Conservation (phyloP, 192 early-diverging fungal genomes). For the Rhizoclosmatium globosum region DNA sequence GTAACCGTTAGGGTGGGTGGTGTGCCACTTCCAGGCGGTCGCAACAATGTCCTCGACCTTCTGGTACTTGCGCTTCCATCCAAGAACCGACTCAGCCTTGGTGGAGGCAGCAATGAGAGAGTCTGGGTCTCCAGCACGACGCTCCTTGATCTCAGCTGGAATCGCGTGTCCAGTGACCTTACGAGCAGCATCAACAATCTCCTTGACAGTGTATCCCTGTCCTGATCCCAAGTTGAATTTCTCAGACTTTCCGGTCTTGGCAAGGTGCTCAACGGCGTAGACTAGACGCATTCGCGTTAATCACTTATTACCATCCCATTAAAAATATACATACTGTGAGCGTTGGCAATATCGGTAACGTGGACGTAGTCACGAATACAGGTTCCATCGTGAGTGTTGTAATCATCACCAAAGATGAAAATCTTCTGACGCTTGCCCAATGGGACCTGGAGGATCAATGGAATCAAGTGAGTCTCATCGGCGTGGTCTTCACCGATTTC, state of each 20-base stretch:
- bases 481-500: conserved; percentile 92
- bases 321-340: conserved; percentile 71
- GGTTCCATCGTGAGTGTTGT: conserved; percentile 91
- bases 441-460: conserved; percentile 86
- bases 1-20: conserved; percentile 51
- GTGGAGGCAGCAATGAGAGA: conserved; percentile 57
- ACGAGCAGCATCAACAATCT: conserved; percentile 87
- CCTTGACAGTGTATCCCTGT: conserved; percentile 89
- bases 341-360: conserved; percentile 90
- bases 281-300: neutral
- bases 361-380: conserved; percentile 96
- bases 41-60: conserved; percentile 58
- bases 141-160: conserved; percentile 68
- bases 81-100: conserved; percentile 60
- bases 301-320: neutral
- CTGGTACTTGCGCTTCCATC: conserved; percentile 59
- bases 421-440: conserved; percentile 83
- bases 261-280: conserved; percentile 79
- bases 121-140: conserved; percentile 65
- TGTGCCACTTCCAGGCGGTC: conserved; percentile 64
- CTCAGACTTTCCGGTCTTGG: conserved; percentile 64
- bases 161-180: conserved; percentile 83
- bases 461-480: conserved; percentile 91
- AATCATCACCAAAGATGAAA: conserved; percentile 92
- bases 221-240: conserved; percentile 94